A percentile compares a stretch with the other conserved stretches of the same genome.
These are phyloP conservation scores for Mitragyna speciosa DNA, from an alignment of 257 asterid genomes.

Conservation along the genomic window DNA sequence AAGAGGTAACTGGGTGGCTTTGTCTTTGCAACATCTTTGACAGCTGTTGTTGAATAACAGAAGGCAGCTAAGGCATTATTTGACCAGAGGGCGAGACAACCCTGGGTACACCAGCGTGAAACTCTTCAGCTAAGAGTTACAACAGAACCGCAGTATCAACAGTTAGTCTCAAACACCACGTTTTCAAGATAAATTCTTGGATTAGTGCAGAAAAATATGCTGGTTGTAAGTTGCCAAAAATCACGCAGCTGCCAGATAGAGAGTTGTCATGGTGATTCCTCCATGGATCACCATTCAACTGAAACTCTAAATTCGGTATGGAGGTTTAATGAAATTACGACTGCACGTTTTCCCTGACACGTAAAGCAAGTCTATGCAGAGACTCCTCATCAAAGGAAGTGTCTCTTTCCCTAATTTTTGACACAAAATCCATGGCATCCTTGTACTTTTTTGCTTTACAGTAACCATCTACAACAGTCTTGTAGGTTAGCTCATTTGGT, in stretches of 20 bases:
- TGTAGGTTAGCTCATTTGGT: conserved; percentile 84
- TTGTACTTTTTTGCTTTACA: conserved; percentile 66
- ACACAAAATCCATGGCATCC: conserved; percentile 73
- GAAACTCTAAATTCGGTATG: not conserved
- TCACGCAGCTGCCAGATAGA: not conserved
- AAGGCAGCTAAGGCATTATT: not conserved
- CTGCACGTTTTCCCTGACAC: conserved; percentile 67
- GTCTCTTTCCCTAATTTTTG: conserved; percentile 55
- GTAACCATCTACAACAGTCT: conserved; percentile 74
- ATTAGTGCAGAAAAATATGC: not conserved
- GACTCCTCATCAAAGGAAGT: conserved; percentile 44
- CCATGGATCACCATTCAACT: conserved; percentile 4
- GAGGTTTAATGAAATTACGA: conserved; percentile 33
- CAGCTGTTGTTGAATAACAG: not conserved
- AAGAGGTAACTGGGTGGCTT: not conserved
- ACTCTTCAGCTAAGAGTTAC: not conserved
- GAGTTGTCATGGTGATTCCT: not conserved
- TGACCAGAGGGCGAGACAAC: not conserved
- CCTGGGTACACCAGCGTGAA: not conserved
- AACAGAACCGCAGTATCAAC: not conserved
- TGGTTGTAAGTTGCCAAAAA: not conserved
- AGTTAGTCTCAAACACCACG: not conserved
- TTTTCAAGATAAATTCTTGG: not conserved
- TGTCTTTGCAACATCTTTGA: not conserved
- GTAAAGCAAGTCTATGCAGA: conserved; percentile 55